A percentile compares a stretch with the other conserved stretches of the same genome.
phyloP scores from a whole-genome alignment of 2,329 filamentous ascomycete species.

The Neopestalotiopsis sp. region DNA sequence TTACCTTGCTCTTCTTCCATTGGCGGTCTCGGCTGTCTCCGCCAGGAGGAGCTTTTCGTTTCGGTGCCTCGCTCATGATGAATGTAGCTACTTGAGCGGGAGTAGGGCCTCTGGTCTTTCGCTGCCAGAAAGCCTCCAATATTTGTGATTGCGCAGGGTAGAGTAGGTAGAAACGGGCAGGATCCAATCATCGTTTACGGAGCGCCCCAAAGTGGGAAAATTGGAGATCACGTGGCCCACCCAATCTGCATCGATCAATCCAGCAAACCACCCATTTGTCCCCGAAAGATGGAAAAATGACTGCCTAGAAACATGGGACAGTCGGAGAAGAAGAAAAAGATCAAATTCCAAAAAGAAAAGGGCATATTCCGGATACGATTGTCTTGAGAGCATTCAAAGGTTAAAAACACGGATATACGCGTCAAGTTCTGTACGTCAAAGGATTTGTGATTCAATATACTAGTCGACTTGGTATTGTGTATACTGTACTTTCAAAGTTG shows the following conservation, averaged over 20 bases:
- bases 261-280: neutral
- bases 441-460: too few relatives aligned
- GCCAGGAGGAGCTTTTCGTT: conserved; percentile 41
- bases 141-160: neutral
- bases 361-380: too few relatives aligned
- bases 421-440: too few relatives aligned
- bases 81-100: neutral
- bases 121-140: neutral
- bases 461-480: too few relatives aligned
- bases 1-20: conserved; percentile 44
- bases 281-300: too few relatives aligned
- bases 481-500: too few relatives aligned
- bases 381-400: too few relatives aligned
- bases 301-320: too few relatives aligned
- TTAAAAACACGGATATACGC: too few relatives aligned
- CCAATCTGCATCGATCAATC: neutral
- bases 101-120: too few relatives aligned
- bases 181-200: conserved; percentile 3
- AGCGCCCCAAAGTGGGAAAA: conserved; percentile 6
- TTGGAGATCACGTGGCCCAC: conserved; percentile 13
- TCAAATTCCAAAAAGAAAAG: too few relatives aligned
- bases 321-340: too few relatives aligned
- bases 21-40: conserved; percentile 29
- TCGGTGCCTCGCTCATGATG: conserved; percentile 39
- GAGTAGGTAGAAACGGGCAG: neutral